Evolutionary conservation across 495 filamentous ascomycete genomes (phyloP).

Genomic region (Tuber microsphaerosporum): DNA sequence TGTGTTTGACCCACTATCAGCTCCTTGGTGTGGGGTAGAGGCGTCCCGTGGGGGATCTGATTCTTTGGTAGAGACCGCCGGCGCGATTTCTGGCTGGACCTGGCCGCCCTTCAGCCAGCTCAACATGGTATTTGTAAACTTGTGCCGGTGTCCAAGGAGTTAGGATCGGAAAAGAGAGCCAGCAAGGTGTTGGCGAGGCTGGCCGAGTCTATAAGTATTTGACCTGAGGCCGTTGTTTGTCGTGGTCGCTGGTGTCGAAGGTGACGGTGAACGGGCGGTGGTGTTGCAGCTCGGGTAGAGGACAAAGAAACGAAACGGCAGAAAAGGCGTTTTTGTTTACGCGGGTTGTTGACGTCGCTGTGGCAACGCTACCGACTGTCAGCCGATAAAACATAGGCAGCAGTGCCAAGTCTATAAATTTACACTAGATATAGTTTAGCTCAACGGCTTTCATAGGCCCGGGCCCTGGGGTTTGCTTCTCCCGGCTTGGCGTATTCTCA

Average conservation of each 20-base stretch:
- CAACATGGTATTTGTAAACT: conserved; percentile 39
- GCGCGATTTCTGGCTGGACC: neutral
- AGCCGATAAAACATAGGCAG: neutral
- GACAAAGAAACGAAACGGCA: conserved; percentile 27
- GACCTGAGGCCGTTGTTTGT: neutral
- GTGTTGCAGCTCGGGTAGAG: conserved; percentile 21
- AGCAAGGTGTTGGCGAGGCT: neutral
- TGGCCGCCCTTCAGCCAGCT: conserved; percentile 44
- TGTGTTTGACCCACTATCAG: conserved; percentile 35
- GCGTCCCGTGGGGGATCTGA: conserved; percentile 17
- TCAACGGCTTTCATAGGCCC: neutral
- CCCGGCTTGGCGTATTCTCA: neutral
- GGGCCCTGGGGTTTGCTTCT: neutral
- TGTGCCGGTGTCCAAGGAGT: conserved; percentile 11
- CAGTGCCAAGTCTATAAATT: neutral
- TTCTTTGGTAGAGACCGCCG: conserved; percentile 13
- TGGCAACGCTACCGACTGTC: conserved; percentile 16
- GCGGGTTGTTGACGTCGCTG: conserved; percentile 20
- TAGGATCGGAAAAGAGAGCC: neutral
- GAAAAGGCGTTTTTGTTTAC: conserved; percentile 29
- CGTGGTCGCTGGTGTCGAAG: conserved; percentile 10
- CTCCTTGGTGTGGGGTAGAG: conserved; percentile 34
- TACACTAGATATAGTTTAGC: neutral
- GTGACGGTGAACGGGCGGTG: conserved; percentile 15
- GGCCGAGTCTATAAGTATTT: neutral